These are phyloP conservation scores for Agaricus blazei DNA, from an alignment of 768 basidiomycete species.

Conservation along the genomic window DNA sequence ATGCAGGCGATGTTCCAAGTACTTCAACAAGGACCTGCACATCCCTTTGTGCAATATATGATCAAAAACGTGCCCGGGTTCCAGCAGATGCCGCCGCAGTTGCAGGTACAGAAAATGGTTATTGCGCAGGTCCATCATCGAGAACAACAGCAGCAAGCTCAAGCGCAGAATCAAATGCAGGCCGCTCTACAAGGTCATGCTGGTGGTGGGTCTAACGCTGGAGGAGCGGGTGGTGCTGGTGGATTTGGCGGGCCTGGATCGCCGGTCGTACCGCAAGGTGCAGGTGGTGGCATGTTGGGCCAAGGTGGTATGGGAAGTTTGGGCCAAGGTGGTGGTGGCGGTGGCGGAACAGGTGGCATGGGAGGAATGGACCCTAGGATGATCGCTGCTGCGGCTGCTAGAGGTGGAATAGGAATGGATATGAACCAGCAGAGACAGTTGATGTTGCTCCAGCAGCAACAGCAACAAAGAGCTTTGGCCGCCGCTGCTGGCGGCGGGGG, in stretches of 20 bases:
- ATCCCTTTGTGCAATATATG: conserved; percentile 59
- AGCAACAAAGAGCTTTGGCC: conserved; percentile 12
- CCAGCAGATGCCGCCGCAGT: conserved; percentile 38
- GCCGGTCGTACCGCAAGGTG: conserved; percentile 5
- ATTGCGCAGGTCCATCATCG: conserved; percentile 31
- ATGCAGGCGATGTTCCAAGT: conserved; percentile 29
- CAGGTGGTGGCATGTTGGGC: conserved; percentile 6
- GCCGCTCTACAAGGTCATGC: conserved; percentile 13
- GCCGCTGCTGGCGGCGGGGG: conserved; percentile 10
- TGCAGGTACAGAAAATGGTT: conserved; percentile 59
- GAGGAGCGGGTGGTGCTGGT: conserved; percentile 24
- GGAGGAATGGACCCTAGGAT: conserved; percentile 16
- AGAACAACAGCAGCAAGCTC: conserved; percentile 20
- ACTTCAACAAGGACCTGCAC: conserved; percentile 43
- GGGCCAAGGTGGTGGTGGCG: conserved; percentile 13
- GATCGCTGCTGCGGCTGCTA: conserved; percentile 18
- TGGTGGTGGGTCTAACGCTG: conserved; percentile 17
- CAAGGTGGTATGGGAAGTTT: conserved; percentile 15
- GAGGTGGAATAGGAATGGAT: conserved; percentile 15
- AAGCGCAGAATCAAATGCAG: conserved; percentile 21
- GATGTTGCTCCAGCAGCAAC: conserved; percentile 17
- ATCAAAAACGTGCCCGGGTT: conserved; percentile 48
- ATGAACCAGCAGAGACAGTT: conserved; percentile 28
- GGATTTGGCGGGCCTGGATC: conserved; percentile 9
- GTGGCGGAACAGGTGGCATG: conserved; percentile 18